Base-by-base conservation (phyloP, 2,329 filamentous ascomycete species). In the Sporothrix pallida region DNA sequence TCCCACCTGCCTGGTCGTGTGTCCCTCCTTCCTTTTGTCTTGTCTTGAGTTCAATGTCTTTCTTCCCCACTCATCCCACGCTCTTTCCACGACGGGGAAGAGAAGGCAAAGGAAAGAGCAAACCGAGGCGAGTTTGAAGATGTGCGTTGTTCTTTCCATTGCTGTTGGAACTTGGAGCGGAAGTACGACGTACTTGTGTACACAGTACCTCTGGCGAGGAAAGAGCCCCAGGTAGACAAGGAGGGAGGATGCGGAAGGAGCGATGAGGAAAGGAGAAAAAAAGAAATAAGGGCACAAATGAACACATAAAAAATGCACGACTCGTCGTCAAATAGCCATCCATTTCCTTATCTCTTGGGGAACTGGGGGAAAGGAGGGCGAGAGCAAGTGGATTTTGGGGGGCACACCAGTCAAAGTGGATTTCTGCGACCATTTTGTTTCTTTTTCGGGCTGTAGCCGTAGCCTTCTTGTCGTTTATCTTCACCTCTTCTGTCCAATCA, bases 271-370 rank as follows among this genome's bases (percentile, higher is more conserved):
- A 23, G n/a, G n/a, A 56, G 23, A 42, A 65, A n/a, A 37, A 37
- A 37, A 37, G 31, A 37, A 2, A 5, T 3, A 37, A 37, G 7
- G 7, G 31, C 4, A 37, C 2, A 31, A 31, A 31, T 3, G 31
- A 31, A 31, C 31, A 37, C 31, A 2, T 3, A 62, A 23, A 60
- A 7, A 54, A 31, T 8, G 8, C 37, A 62, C 52, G 69, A 71
- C n/a, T 52, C 46, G 65, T 48, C 20, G 70, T 71, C 76, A 75
- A 76, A 77, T 76, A 74, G 74, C 75, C 63, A 56, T 67, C 42
- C 48, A 37, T 68, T 75, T 76, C 68, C 77, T 77, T 78, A 77
- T 77, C 76, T 77, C 72, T 77, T 58, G 70, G 56, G 44, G 6
- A 31, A 50, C 10, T 42, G 37, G 42, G 60, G 62, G 37, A 23